Percentiles rank a stretch among this genome's conserved stretches.
Conservation (phyloP, 257 asterid species). For the Solanum sitiens region DNA sequence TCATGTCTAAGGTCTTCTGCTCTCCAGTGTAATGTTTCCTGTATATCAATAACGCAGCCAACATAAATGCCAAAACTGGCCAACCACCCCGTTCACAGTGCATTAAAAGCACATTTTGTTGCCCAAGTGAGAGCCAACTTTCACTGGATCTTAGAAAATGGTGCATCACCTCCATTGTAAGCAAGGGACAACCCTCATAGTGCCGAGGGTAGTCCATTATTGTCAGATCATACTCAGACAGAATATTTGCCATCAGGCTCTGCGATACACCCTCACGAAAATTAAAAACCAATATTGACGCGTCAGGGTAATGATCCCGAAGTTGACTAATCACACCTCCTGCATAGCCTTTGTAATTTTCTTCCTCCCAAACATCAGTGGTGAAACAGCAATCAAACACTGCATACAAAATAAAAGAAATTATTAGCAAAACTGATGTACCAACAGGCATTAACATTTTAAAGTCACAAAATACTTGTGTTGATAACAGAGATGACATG, state of each 20-base stretch:
- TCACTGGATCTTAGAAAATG: constrained; percentile 86
- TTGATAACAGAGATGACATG: background rate
- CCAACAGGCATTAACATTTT: background rate
- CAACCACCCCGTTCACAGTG: constrained; percentile 95
- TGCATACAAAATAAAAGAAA: constrained; percentile 15
- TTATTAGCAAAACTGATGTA: background rate
- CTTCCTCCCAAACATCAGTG: constrained; percentile 59
- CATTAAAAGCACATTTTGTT: constrained; percentile 81
- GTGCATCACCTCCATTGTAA: constrained; percentile 91
- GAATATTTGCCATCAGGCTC: constrained; percentile 59
- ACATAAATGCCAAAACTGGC: constrained; percentile 94
- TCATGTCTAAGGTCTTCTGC: constrained; percentile 83
- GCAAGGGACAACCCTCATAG: constrained; percentile 86
- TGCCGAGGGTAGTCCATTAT: constrained; percentile 94
- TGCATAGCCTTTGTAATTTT: constrained; percentile 58
- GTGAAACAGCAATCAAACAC: constrained; percentile 93
- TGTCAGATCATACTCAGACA: constrained; percentile 74
- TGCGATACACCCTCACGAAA: constrained; percentile 59
- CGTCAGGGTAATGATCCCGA: constrained; percentile 64
- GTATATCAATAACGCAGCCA: constrained; percentile 72
- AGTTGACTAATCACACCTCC: constrained; percentile 65
- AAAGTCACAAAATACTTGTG: background rate
- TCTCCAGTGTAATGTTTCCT: constrained; percentile 82
- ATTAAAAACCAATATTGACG: constrained; percentile 75
- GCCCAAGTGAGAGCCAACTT: constrained; percentile 95